Evolutionary conservation across 108 stramenopile genomes (phyloP).

Genomic region (Skeletonema potamos): DNA sequence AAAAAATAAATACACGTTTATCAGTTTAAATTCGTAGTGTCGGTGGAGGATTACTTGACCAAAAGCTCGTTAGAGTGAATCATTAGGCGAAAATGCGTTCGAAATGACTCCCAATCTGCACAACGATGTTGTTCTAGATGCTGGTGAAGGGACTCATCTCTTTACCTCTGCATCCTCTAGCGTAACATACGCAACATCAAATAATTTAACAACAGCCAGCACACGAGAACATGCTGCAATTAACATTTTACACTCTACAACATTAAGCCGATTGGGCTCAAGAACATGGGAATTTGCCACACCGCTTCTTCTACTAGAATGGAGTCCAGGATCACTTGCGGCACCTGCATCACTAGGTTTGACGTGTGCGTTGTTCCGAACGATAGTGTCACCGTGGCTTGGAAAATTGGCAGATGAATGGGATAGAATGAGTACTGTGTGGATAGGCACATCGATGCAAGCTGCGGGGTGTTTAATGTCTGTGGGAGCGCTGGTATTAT

Average conservation of each 20-base stretch:
- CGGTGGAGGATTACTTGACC: too few relatives aligned
- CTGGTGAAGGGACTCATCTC: not conserved
- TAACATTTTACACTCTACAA: constrained; percentile 17
- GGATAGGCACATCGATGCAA: constrained; percentile 19
- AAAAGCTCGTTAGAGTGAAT: too few relatives aligned
- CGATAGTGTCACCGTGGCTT: constrained; percentile 6
- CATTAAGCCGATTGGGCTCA: constrained; percentile 14
- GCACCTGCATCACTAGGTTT: constrained; percentile 22
- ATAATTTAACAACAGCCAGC: not conserved
- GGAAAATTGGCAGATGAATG: constrained; percentile 16
- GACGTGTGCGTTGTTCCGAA: constrained; percentile 8
- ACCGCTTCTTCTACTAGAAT: constrained; percentile 21
- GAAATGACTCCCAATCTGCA: not conserved
- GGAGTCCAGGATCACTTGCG: constrained; percentile 16
- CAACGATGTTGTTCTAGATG: not conserved
- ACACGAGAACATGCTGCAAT: not conserved
- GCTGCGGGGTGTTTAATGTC: constrained; percentile 17
- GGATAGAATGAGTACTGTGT: constrained; percentile 16
- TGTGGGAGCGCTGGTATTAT: constrained; percentile 11
- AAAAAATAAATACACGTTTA: too few relatives aligned
- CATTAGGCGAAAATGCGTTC: too few relatives aligned
- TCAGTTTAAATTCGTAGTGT: too few relatives aligned
- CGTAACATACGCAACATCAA: not conserved
- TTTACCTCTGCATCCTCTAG: not conserved
- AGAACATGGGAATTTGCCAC: constrained; percentile 27